These are phyloP conservation scores for Cantharellus anzutake DNA, from an alignment of 768 basidiomycete species.

Conservation along the genomic window DNA sequence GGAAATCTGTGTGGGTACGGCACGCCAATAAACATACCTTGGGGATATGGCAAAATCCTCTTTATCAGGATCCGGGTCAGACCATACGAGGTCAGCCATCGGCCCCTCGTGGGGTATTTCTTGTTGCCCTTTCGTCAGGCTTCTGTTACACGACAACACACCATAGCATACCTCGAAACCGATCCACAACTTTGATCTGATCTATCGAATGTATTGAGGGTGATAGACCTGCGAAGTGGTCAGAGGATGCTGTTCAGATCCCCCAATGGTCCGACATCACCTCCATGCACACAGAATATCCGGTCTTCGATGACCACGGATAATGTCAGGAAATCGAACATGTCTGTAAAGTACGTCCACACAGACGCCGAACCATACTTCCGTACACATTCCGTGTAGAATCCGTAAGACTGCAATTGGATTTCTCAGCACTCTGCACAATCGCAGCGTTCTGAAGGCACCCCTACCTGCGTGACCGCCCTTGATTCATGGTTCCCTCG, in stretches of 20 bases:
- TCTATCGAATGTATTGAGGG: constrained; percentile 98
- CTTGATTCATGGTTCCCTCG: constrained; percentile 95
- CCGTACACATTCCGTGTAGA: constrained; percentile 94
- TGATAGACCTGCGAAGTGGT: constrained; percentile 48
- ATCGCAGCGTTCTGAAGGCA: neutral
- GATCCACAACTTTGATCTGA: constrained; percentile 98
- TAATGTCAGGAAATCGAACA: constrained; percentile 98
- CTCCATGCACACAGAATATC: constrained; percentile 98
- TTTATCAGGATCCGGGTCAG: constrained; percentile 97
- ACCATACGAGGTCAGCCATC: constrained; percentile 99
- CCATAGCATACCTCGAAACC: constrained; percentile 61
- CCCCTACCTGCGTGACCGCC: constrained; percentile 87
- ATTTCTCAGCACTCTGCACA: neutral
- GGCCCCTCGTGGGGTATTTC: constrained; percentile 99
- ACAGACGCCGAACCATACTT: constrained; percentile 94
- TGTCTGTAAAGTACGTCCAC: constrained; percentile 99
- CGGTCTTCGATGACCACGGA: constrained; percentile 97
- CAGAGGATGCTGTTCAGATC: neutral
- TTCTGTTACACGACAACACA: constrained; percentile 4
- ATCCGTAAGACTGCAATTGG: constrained; percentile 75
- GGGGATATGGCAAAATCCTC: constrained; percentile 99
- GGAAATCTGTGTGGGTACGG: neutral
- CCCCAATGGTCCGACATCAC: constrained; percentile 21
- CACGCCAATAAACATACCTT: constrained; percentile 32
- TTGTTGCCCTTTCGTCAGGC: constrained; percentile 18